These are phyloP conservation scores for Teratosphaeria destructans DNA, from an alignment of 2,329 filamentous ascomycete species.

Conservation along the genomic window DNA sequence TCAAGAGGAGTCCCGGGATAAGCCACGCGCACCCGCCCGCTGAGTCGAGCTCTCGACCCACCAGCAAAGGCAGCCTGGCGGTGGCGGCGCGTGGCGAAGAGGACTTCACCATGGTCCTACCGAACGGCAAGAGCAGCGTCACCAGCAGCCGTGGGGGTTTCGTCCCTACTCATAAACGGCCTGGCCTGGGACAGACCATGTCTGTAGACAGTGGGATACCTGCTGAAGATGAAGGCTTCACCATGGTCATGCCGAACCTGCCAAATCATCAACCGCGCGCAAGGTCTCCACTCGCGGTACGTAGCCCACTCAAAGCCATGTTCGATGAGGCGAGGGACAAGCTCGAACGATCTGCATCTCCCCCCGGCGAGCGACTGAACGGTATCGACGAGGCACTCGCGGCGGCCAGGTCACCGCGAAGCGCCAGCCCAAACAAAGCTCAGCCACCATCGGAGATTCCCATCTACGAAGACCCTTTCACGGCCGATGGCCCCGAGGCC, in stretches of 20 bases:
- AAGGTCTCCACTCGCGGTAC: constrained; percentile 20
- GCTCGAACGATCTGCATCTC: constrained; percentile 9
- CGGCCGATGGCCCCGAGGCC: constrained; percentile 24
- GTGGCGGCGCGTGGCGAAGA: constrained; percentile 26
- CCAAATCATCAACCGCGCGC: constrained; percentile 11
- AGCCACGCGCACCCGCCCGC: constrained; percentile 9
- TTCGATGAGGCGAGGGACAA: constrained; percentile 23
- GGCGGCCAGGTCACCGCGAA: constrained; percentile 1
- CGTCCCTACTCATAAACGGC: constrained; percentile 25
- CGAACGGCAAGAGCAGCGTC: constrained; percentile 27
- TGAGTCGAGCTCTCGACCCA: constrained; percentile 18
- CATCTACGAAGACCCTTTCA: constrained; percentile 45
- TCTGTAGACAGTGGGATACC: constrained; percentile 31
- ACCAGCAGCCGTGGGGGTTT: constrained; percentile 19
- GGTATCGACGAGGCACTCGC: constrained; percentile 7
- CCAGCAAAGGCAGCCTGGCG: constrained; percentile 23
- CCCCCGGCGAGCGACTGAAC: constrained; percentile 2
- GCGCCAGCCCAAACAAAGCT: constrained; percentile 11
- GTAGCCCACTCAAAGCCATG: constrained; percentile 23
- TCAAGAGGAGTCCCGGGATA: constrained; percentile 16
- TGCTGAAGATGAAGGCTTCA: constrained; percentile 37
- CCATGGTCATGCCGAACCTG: constrained; percentile 39
- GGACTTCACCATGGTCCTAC: constrained; percentile 38
- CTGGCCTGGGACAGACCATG: constrained; percentile 29
- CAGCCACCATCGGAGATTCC: constrained; percentile 32